Percentiles rank a stretch among this genome's conserved stretches.
phyloP scores from a whole-genome alignment of 805 yeast genomes.

The Wickerhamomyces pijperi region DNA sequence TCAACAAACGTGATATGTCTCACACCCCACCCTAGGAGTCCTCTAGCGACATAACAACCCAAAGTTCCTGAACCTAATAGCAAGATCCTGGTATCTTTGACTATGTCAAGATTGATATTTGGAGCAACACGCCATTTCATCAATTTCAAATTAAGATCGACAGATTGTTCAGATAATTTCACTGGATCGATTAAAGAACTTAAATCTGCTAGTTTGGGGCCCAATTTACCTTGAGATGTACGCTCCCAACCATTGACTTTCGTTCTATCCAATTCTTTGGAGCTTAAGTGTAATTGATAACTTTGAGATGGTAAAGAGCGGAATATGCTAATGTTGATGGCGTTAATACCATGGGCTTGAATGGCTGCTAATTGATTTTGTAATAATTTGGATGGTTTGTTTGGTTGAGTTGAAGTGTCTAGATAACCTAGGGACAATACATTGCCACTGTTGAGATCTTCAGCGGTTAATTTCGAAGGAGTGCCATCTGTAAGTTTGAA shows the following conservation, averaged over 20 bases:
- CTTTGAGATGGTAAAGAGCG: constrained; percentile 23
- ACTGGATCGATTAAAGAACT: constrained; percentile 73
- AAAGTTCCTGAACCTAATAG: constrained; percentile 94
- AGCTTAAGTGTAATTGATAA: constrained; percentile 18
- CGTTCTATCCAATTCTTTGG: constrained; percentile 6
- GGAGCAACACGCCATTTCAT: constrained; percentile 98
- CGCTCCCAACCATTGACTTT: constrained; percentile 86
- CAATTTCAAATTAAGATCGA: constrained; percentile 77
- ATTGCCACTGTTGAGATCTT: neutral
- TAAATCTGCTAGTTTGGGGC: constrained; percentile 77
- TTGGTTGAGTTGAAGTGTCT: constrained; percentile 25
- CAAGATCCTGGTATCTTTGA: constrained; percentile 52
- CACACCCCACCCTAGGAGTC: constrained; percentile 91
- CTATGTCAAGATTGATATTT: constrained; percentile 52
- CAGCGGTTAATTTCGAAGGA: constrained; percentile 6
- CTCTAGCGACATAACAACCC: constrained; percentile 84
- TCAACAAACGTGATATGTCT: constrained; percentile 80
- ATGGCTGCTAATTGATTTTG: constrained; percentile 47
- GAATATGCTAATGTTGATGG: constrained; percentile 28
- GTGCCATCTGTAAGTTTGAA: constrained; percentile 15
- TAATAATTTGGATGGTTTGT: constrained; percentile 39
- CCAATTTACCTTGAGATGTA: constrained; percentile 56
- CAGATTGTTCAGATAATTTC: constrained; percentile 82
- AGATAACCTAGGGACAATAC: constrained; percentile 22
- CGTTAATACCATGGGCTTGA: constrained; percentile 21